These are phyloP conservation scores for Cordyceps tenuipes DNA, from an alignment of 2,329 filamentous ascomycete species.

Conservation along the genomic window DNA sequence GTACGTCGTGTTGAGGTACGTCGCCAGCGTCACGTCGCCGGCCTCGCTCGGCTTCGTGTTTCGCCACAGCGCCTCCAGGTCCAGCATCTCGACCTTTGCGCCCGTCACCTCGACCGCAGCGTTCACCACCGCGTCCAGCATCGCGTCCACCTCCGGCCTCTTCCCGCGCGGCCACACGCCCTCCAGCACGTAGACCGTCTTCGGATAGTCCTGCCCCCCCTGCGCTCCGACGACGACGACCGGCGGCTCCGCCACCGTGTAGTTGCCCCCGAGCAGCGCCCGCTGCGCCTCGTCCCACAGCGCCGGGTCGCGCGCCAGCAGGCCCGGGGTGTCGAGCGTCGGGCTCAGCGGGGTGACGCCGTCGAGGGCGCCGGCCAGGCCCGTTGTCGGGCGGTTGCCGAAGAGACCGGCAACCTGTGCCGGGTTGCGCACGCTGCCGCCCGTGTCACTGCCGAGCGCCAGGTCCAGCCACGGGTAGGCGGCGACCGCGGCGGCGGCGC, in stretches of 20 bases:
- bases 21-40: not conserved
- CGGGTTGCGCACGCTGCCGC: constrained; percentile 15
- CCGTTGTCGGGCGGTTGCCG: constrained; percentile 14
- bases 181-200: not conserved
- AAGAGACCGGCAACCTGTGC: constrained; percentile 12
- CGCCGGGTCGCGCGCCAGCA: constrained; percentile 11
- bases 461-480: constrained; percentile 20
- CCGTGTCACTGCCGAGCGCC: constrained; percentile 17
- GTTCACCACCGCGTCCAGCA: not conserved
- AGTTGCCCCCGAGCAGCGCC: constrained; percentile 4
- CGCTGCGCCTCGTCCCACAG: constrained; percentile 8
- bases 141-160: not conserved
- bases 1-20: constrained; percentile 7
- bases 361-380: constrained; percentile 9
- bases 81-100: not conserved
- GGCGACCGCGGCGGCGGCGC: constrained; percentile 17
- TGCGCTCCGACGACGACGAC: too few species aligned
- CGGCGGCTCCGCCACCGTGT: not conserved
- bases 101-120: not conserved
- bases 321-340: constrained; percentile 13
- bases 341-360: constrained; percentile 12
- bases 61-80: constrained; percentile 5
- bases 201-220: not conserved
- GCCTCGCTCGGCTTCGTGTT: not conserved
- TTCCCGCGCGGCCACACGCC: not conserved